A percentile compares a stretch with the other conserved stretches of the same genome.
phyloP scores from a whole-genome alignment of 1,284 basidiomycete species.

The Cutaneotrichosporon dermatis region DNA sequence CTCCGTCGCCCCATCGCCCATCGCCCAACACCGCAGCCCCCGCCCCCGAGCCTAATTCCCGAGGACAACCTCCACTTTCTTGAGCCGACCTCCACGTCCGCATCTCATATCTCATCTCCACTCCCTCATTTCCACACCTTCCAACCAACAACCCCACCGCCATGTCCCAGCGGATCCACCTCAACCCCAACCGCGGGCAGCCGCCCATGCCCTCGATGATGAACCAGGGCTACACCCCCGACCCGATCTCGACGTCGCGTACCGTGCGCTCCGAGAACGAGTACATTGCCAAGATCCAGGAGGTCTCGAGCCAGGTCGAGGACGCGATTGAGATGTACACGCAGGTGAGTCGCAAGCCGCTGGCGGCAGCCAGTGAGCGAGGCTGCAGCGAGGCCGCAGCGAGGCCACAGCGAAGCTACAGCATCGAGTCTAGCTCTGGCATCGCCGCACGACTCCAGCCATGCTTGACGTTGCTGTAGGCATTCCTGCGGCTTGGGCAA shows the following conservation, averaged over 20 bases:
- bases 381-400: too few species aligned
- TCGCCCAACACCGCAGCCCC: too few species aligned
- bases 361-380: too few species aligned
- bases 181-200: slow-evolving; percentile 47
- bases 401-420: too few species aligned
- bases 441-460: too few species aligned
- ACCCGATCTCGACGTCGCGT: slow-evolving; percentile 32
- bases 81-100: too few species aligned
- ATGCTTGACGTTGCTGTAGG: not conserved
- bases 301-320: slow-evolving; percentile 74
- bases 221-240: slow-evolving; percentile 36
- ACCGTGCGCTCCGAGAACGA: slow-evolving; percentile 56
- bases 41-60: too few species aligned
- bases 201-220: slow-evolving; percentile 27
- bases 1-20: too few species aligned
- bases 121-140: too few species aligned
- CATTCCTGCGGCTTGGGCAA: not conserved
- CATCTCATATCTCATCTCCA: too few species aligned
- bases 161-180: slow-evolving; percentile 46
- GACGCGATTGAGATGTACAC: slow-evolving; percentile 89
- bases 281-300: slow-evolving; percentile 75
- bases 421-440: too few species aligned
- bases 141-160: not conserved
- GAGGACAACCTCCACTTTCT: too few species aligned
- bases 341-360: slow-evolving; percentile 52